These are phyloP conservation scores for Fusarium buharicum DNA, from an alignment of 2,329 filamentous ascomycete genomes.

Conservation along the genomic window DNA sequence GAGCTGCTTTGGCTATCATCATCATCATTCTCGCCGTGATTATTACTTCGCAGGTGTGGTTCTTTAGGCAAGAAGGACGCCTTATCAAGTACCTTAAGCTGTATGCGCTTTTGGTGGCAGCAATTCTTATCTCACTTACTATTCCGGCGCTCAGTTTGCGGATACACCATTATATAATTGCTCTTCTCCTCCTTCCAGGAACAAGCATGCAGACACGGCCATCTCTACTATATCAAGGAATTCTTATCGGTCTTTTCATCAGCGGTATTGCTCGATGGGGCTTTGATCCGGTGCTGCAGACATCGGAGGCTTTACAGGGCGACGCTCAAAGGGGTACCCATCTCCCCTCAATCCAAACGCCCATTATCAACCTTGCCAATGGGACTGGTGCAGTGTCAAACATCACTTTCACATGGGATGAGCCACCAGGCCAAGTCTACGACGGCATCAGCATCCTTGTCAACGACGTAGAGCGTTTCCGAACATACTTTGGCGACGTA, in stretches of 20 bases:
- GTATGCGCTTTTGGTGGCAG: slow-evolving; percentile 74
- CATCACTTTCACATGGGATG: slow-evolving; percentile 70
- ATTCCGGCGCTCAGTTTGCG: slow-evolving; percentile 83
- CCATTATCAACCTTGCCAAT: slow-evolving; percentile 57
- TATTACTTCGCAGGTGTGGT: slow-evolving; percentile 80
- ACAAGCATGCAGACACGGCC: slow-evolving; percentile 90
- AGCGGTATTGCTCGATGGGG: slow-evolving; percentile 93
- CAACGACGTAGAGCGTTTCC: slow-evolving; percentile 85
- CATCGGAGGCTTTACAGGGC: slow-evolving; percentile 75
- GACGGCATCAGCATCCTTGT: slow-evolving; percentile 84
- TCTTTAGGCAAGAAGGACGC: slow-evolving; percentile 85
- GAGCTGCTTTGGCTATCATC: slow-evolving; percentile 82
- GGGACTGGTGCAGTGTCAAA: slow-evolving; percentile 62
- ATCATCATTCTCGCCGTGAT: slow-evolving; percentile 76
- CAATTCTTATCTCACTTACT: slow-evolving; percentile 75
- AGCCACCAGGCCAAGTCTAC: slow-evolving; percentile 61
- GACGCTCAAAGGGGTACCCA: slow-evolving; percentile 71
- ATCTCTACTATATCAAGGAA: slow-evolving; percentile 85
- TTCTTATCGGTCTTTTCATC: slow-evolving; percentile 90
- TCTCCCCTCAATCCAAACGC: slow-evolving; percentile 65
- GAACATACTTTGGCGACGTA: slow-evolving; percentile 73
- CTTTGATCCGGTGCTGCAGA: slow-evolving; percentile 89
- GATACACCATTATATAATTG: slow-evolving; percentile 95
- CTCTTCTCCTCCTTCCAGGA: slow-evolving; percentile 84
- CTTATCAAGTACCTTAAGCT: slow-evolving; percentile 81